Evolutionary conservation across 1,284 basidiomycete species (phyloP).

Genomic region (Vanrija sp.): DNA sequence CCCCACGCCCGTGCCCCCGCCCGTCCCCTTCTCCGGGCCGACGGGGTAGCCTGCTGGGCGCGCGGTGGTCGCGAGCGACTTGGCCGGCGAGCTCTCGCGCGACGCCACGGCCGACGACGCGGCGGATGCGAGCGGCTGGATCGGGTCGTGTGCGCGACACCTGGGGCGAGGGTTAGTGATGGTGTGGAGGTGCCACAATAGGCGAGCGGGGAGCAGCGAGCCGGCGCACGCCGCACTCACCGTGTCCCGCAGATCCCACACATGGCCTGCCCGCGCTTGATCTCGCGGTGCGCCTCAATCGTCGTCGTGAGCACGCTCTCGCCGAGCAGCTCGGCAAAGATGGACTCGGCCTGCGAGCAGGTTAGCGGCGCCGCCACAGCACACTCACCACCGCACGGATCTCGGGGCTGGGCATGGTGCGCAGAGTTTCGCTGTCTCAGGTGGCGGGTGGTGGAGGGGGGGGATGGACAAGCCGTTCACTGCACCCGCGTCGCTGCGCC

Average conservation of each 20-base stretch:
- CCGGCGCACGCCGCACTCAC: constrained; percentile 10
- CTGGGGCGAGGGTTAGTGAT: constrained; percentile 6
- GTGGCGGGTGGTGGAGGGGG: too few species aligned
- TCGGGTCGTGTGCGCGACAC: constrained; percentile 14
- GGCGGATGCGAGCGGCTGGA: constrained; percentile 6
- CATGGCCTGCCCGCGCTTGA: constrained; percentile 32
- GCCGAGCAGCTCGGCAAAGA: constrained; percentile 37
- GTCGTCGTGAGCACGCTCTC: constrained; percentile 34
- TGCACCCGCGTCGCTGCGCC: too few species aligned
- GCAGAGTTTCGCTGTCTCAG: neutral
- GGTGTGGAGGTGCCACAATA: neutral
- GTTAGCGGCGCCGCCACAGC: neutral
- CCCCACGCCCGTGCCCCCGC: constrained; percentile 40
- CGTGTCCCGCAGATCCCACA: constrained; percentile 34
- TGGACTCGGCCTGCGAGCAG: constrained; percentile 23
- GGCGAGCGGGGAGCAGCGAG: neutral
- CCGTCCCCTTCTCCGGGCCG: constrained; percentile 45
- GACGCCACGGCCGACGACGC: constrained; percentile 15
- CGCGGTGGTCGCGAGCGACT: constrained; percentile 1
- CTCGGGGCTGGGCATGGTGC: constrained; percentile 9
- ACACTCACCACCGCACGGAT: constrained; percentile 10
- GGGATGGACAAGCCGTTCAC: too few species aligned
- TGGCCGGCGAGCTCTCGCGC: constrained; percentile 18
- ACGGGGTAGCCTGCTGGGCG: constrained; percentile 30
- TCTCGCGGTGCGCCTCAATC: constrained; percentile 40